Conservation (phyloP, 2,329 filamentous ascomycete species). For the Pestalotiopsis sp. region DNA sequence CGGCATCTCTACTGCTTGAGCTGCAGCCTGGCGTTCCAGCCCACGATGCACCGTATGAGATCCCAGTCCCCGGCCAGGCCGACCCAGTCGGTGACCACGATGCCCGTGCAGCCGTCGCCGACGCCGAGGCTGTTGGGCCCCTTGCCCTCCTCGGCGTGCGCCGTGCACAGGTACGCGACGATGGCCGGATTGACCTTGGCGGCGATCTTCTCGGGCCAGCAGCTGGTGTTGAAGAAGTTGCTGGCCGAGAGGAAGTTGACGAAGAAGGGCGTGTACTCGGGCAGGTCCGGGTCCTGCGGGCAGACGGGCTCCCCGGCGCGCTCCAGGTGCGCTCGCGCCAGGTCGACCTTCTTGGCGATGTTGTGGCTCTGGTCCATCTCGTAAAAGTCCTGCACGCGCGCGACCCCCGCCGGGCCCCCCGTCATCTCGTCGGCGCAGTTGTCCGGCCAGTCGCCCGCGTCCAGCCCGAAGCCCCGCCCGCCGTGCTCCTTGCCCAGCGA, state of each 20-base stretch:
- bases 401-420: constrained; percentile 64
- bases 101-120: constrained; percentile 78
- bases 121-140: constrained; percentile 53
- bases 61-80: constrained; percentile 89
- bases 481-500: constrained; percentile 53
- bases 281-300: constrained; percentile 42
- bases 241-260: constrained; percentile 90
- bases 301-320: constrained; percentile 62
- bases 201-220: constrained; percentile 93
- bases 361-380: constrained; percentile 76
- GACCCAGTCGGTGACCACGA: constrained; percentile 94
- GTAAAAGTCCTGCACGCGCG: constrained; percentile 94
- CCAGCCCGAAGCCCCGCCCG: constrained; percentile 58
- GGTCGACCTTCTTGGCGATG: constrained; percentile 80
- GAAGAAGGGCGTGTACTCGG: constrained; percentile 63
- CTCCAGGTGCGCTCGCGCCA: constrained; percentile 75
- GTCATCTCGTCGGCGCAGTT: constrained; percentile 75
- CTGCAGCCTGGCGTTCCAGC: constrained; percentile 79
- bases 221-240: constrained; percentile 91
- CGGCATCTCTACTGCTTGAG: constrained; percentile 40
- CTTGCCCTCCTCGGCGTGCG: constrained; percentile 55
- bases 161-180: constrained; percentile 62
- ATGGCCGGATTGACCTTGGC: constrained; percentile 82
- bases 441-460: constrained; percentile 77
- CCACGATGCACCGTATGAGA: constrained; percentile 81